These are phyloP conservation scores for Apophysomyces variabilis DNA, from an alignment of 371 early-diverging fungal genomes.

Conservation along the genomic window DNA sequence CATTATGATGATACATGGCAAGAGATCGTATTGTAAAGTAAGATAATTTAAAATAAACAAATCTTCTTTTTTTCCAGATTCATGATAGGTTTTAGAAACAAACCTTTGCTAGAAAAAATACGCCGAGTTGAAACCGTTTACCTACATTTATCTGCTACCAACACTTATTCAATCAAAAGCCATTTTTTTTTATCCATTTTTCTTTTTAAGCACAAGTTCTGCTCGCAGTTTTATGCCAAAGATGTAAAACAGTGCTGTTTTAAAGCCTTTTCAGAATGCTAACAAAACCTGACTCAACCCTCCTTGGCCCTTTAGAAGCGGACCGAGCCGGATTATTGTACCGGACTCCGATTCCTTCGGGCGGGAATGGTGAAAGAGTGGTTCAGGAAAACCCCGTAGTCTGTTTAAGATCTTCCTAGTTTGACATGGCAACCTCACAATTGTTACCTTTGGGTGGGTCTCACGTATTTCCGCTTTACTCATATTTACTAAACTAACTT, in stretches of 20 bases:
- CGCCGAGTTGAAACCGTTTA: conserved; percentile 6
- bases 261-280: too few species aligned
- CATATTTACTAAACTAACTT: too few species aligned
- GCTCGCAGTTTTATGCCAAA: too few species aligned
- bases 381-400: too few species aligned
- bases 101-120: background rate
- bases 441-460: conserved; percentile 49
- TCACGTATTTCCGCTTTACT: background rate
- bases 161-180: background rate
- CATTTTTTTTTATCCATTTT: too few species aligned
- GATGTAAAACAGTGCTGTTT: too few species aligned
- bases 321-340: too few species aligned
- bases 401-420: background rate
- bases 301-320: too few species aligned
- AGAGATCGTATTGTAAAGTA: background rate
- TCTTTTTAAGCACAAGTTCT: too few species aligned
- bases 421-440: conserved; percentile 44
- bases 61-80: background rate
- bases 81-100: background rate
- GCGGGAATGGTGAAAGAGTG: too few species aligned
- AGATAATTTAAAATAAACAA: background rate
- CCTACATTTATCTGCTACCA: background rate
- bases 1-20: background rate
- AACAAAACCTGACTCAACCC: too few species aligned
- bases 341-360: too few species aligned